phyloP scores from a whole-genome alignment of 2,329 filamentous ascomycete species.

The Fusarium vanettenii region DNA sequence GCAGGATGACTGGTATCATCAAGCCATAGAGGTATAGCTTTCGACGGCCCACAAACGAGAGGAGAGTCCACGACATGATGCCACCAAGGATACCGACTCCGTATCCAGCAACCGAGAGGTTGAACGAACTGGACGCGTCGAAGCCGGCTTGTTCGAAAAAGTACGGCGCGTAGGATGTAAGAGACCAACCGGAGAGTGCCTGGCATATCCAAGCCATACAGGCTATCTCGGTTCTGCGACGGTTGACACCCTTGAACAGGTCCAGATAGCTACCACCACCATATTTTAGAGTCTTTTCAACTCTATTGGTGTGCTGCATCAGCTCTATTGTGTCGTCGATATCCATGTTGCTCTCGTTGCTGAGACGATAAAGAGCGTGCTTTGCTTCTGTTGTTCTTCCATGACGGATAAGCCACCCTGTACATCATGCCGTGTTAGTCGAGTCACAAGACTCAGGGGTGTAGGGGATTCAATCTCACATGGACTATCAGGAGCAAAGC shows the following conservation, averaged over 20 bases:
- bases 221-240: conserved; percentile 44
- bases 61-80: conserved; percentile 53
- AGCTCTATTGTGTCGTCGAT: conserved; percentile 58
- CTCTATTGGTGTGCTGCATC: conserved; percentile 55
- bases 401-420: conserved; percentile 53
- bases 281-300: conserved; percentile 53
- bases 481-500: conserved; percentile 55
- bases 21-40: conserved; percentile 55
- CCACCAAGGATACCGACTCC: conserved; percentile 55
- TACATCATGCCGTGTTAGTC: background rate
- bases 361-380: conserved; percentile 46
- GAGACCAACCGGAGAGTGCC: conserved; percentile 38
- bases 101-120: conserved; percentile 53
- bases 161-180: conserved; percentile 47
- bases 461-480: conserved; percentile 37
- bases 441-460: background rate
- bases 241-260: conserved; percentile 39
- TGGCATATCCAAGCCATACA: conserved; percentile 44
- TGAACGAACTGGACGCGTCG: conserved; percentile 50
- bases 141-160: conserved; percentile 58
- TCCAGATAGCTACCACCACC: conserved; percentile 47
- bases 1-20: conserved; percentile 42
- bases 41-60: conserved; percentile 53
- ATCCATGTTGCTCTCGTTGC: conserved; percentile 44
- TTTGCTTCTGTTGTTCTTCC: conserved; percentile 48